phyloP scores from a whole-genome alignment of 2,329 filamentous ascomycete species.

The Aspergillus caelatus region DNA sequence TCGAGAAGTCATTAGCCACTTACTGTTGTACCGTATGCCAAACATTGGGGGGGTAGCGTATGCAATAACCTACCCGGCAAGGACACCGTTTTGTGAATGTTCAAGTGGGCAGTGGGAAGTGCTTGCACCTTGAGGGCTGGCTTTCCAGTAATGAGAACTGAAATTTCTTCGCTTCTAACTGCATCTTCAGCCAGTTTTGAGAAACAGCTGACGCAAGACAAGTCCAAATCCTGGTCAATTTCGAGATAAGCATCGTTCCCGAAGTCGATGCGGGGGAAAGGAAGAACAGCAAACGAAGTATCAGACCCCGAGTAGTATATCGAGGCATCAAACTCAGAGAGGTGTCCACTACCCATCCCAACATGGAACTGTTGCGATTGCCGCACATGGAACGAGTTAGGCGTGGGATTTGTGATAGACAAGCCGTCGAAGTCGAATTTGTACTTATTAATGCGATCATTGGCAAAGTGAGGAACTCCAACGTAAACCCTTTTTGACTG shows the following conservation, averaged over 20 bases:
- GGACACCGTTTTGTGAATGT: conserved; percentile 26
- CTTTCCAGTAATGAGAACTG: conserved; percentile 21
- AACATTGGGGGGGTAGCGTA: not conserved
- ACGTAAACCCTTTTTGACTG: conserved; percentile 21
- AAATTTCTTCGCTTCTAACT: conserved; percentile 21
- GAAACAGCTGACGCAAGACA: conserved; percentile 29
- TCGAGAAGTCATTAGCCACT: not conserved
- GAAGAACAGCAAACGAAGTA: conserved; percentile 22
- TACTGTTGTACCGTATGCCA: no score
- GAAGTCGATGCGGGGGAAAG: conserved; percentile 23
- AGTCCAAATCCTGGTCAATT: conserved; percentile 28
- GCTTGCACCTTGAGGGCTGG: conserved; percentile 23
- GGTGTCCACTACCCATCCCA: conserved; percentile 25
- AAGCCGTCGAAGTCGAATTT: conserved; percentile 25
- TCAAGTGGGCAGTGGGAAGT: conserved; percentile 27
- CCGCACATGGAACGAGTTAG: conserved; percentile 26
- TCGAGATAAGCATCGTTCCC: conserved; percentile 15
- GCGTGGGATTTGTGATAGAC: conserved; percentile 28
- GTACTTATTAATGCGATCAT: conserved; percentile 28
- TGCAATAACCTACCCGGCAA: conserved; percentile 21
- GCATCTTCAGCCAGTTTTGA: conserved; percentile 21
- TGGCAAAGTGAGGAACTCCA: conserved; percentile 28
- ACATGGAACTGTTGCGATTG: conserved; percentile 21
- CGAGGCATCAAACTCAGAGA: conserved; percentile 26
- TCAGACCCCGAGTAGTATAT: conserved; percentile 17